Evolutionary conservation across 129 eudicot species (phyloP).

Genomic region (Lactuca saligna): DNA sequence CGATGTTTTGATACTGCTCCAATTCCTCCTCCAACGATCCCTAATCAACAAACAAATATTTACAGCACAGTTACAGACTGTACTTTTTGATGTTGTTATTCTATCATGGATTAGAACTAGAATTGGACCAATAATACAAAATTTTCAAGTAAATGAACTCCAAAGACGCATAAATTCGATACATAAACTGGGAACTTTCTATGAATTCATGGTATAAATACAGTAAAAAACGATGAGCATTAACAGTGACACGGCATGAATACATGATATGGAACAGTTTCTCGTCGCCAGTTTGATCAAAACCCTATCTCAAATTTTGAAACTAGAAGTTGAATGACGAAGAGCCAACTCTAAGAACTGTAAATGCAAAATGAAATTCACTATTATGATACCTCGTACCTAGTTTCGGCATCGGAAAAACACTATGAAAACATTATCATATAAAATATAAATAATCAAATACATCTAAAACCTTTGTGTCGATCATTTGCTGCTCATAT

Average conservation of each 20-base stretch:
- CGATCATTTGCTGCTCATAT: background rate
- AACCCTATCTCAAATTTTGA: background rate
- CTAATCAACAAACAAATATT: conserved; percentile 34
- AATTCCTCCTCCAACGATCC: conserved; percentile 71
- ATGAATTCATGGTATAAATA: background rate
- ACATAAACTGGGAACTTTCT: background rate
- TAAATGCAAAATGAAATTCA: conserved; percentile 8
- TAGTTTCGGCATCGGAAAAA: background rate
- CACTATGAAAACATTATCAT: background rate
- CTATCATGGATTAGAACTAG: background rate
- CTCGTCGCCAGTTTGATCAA: background rate
- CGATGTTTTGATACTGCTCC: conserved; percentile 75
- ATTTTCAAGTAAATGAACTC: background rate
- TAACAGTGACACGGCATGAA: background rate
- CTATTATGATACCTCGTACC: background rate
- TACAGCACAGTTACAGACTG: background rate
- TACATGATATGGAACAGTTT: background rate
- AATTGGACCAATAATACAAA: background rate
- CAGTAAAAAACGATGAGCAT: background rate
- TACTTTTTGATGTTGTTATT: background rate
- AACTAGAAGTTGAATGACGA: background rate
- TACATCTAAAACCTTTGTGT: background rate
- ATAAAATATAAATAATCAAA: background rate
- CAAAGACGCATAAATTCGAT: background rate
- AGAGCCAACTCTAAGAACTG: background rate